Conservation (phyloP, 345 rosid genomes). For the Stellera chamaejasme region DNA sequence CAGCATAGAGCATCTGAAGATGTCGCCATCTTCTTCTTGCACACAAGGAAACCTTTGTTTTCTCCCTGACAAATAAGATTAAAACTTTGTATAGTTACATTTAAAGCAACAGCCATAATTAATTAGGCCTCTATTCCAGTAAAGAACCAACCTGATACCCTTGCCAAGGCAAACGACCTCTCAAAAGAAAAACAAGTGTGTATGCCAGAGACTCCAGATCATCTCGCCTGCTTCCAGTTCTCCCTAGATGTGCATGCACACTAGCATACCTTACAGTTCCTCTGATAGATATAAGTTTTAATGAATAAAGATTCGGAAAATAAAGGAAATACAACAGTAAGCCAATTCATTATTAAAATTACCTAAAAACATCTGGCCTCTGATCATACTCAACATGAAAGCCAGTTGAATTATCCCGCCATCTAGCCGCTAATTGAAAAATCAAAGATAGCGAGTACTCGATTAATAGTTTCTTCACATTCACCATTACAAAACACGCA, state of each 20-base stretch:
- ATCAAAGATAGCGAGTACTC: background rate
- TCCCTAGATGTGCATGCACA: conserved; percentile 74
- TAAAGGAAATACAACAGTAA: background rate
- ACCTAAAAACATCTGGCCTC: conserved; percentile 81
- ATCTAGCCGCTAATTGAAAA: conserved; percentile 44
- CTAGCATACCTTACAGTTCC: conserved; percentile 84
- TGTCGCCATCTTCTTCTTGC: conserved; percentile 73
- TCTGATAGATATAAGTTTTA: conserved; percentile 23
- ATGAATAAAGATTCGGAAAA: background rate
- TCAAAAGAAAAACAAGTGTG: conserved; percentile 66
- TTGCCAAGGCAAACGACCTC: conserved; percentile 82
- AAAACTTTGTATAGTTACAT: background rate
- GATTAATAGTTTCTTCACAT: background rate
- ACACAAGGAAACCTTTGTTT: conserved; percentile 63
- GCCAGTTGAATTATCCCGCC: conserved; percentile 50
- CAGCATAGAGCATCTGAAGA: conserved; percentile 50
- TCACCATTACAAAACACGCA: background rate
- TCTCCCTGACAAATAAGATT: conserved; percentile 42
- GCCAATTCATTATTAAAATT: background rate
- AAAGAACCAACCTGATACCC: conserved; percentile 50
- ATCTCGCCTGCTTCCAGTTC: conserved; percentile 71
- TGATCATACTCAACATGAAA: conserved; percentile 68
- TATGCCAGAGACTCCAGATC: conserved; percentile 87
- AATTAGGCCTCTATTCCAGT: background rate
- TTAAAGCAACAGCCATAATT: background rate